These are phyloP conservation scores for Oryza officinalis DNA, from an alignment of 176 grass and related monocot species.

Conservation along the genomic window DNA sequence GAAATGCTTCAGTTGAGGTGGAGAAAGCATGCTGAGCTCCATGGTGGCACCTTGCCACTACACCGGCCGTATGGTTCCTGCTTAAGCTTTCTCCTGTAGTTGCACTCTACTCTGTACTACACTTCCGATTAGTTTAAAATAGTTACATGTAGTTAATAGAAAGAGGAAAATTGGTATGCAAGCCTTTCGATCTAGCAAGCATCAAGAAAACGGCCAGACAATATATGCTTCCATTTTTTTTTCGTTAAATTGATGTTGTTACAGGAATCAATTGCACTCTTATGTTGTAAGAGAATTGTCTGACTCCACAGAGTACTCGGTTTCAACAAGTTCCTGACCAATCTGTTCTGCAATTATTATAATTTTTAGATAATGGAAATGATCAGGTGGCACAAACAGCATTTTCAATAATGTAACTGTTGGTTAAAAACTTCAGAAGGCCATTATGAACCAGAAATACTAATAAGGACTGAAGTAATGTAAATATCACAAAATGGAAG, in stretches of 20 bases:
- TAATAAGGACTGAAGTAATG: not conserved
- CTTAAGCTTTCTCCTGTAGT: not conserved
- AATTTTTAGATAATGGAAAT: not conserved
- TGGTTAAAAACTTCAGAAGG: not conserved
- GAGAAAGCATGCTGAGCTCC: constrained; percentile 17
- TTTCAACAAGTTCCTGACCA: no score
- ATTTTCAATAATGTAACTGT: not conserved
- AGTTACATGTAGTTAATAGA: not conserved
- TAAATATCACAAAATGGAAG: not conserved
- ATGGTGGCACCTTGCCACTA: constrained; percentile 18
- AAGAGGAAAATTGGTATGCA: not conserved
- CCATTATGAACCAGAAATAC: not conserved
- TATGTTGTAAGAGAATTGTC: no score
- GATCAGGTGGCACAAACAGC: not conserved
- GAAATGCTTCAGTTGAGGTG: no score
- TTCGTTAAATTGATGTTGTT: not conserved
- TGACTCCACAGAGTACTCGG: no score
- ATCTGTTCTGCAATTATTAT: no score
- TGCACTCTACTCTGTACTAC: not conserved
- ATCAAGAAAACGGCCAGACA: not conserved
- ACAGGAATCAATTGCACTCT: no score
- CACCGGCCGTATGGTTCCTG: not conserved
- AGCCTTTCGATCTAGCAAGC: not conserved
- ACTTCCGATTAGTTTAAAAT: not conserved
- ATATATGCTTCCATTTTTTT: not conserved